These are phyloP conservation scores for Podila clonocystis DNA, from an alignment of 192 early-diverging fungal species.

Conservation along the genomic window DNA sequence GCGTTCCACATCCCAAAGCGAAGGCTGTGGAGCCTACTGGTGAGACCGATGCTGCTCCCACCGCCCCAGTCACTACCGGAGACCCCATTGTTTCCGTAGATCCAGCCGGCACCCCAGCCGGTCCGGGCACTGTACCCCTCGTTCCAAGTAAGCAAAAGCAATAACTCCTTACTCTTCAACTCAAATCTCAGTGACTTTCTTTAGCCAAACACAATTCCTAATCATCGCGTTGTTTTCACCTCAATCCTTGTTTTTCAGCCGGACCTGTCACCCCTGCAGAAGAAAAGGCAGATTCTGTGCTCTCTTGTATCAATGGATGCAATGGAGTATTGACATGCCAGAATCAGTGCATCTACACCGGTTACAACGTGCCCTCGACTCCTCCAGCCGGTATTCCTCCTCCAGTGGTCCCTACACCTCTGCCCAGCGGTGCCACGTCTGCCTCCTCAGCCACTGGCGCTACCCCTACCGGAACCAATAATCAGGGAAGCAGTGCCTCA, in stretches of 20 bases:
- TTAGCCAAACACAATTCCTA: neutral
- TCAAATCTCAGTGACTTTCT: too few relatives aligned
- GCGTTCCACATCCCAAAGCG: neutral
- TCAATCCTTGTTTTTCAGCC: neutral
- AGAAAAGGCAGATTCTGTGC: slow-evolving; percentile 18
- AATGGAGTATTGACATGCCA: neutral
- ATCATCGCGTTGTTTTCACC: neutral
- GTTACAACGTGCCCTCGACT: slow-evolving; percentile 13
- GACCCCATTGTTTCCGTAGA: slow-evolving; percentile 1
- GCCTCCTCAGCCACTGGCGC: neutral
- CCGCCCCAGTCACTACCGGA: neutral
- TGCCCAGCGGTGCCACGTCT: neutral
- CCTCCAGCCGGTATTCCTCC: neutral
- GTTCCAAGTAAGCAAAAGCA: slow-evolving; percentile 2
- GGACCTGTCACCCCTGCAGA: slow-evolving; percentile 19
- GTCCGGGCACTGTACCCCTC: neutral
- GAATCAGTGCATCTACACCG: slow-evolving; percentile 13
- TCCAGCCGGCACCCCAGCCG: neutral
- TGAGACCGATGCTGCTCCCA: neutral
- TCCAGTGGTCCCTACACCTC: neutral
- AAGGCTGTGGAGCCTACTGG: neutral
- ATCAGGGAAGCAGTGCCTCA: neutral
- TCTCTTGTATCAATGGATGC: slow-evolving; percentile 18
- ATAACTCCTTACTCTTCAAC: neutral
- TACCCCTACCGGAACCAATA: neutral